Percentiles rank a stretch among this genome's conserved stretches.
phyloP scores from a whole-genome alignment of 495 filamentous ascomycete species.

The Acidiella bohemica region DNA sequence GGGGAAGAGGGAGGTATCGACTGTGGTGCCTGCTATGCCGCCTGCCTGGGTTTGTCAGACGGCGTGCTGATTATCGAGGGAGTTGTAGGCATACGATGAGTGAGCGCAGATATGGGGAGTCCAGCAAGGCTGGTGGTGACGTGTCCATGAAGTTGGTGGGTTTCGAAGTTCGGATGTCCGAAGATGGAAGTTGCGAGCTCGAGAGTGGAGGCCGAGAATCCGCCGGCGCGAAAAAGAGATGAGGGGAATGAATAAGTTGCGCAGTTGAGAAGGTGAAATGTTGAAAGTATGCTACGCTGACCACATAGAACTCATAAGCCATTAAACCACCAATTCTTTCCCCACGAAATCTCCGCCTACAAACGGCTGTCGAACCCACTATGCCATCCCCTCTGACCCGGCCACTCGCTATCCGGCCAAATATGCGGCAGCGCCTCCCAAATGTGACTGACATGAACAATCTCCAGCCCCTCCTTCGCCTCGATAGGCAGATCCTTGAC shows the following conservation, averaged over 20 bases:
- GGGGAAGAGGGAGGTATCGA: slow-evolving; percentile 32
- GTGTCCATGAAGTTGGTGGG: too few species aligned
- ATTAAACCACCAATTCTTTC: too few species aligned
- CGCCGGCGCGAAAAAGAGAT: too few species aligned
- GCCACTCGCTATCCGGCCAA: slow-evolving; percentile 77
- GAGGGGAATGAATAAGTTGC: too few species aligned
- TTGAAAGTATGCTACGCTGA: too few species aligned
- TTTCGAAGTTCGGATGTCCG: too few species aligned
- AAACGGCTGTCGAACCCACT: slow-evolving; percentile 50
- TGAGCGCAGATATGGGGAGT: slow-evolving; percentile 34
- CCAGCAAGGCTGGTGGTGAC: slow-evolving; percentile 14
- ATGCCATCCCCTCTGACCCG: slow-evolving; percentile 46
- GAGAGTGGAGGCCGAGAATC: too few species aligned
- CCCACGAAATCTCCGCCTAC: slow-evolving; percentile 26
- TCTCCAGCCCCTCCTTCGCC: slow-evolving; percentile 74
- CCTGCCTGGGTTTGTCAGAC: slow-evolving; percentile 26
- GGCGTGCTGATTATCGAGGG: not conserved
- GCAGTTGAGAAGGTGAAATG: too few species aligned
- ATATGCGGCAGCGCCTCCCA: slow-evolving; percentile 76
- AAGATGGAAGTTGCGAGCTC: too few species aligned
- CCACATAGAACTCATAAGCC: too few species aligned
- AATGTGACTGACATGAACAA: slow-evolving; percentile 81
- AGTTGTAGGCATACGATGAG: slow-evolving; percentile 30
- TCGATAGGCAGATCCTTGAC: slow-evolving; percentile 83
- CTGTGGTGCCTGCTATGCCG: slow-evolving; percentile 31